phyloP scores from a whole-genome alignment of 1,284 basidiomycete species.

The Fistulinella cinereoalba region DNA sequence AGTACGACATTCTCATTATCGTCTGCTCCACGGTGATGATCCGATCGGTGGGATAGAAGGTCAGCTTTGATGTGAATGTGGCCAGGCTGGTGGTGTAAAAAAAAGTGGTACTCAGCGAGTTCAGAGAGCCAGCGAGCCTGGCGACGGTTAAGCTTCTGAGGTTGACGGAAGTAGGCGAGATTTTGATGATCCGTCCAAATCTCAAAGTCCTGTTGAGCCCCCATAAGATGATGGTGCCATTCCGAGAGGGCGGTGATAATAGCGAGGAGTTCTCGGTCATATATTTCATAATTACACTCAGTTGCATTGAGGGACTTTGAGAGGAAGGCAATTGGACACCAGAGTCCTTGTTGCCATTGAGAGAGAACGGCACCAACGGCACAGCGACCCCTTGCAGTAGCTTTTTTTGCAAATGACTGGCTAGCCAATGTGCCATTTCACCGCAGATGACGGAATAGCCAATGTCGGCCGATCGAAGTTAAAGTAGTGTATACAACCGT shows the following conservation, averaged over 20 bases:
- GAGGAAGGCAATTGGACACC: background rate
- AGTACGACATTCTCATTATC: background rate
- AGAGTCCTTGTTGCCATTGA: background rate
- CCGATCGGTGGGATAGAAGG: background rate
- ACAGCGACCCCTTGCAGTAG: too few relatives aligned
- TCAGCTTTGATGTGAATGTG: background rate
- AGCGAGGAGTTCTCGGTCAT: background rate
- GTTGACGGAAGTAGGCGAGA: conserved; percentile 12
- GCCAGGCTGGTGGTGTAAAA: conserved; percentile 14
- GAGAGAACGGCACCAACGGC: background rate
- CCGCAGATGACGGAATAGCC: too few relatives aligned
- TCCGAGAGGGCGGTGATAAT: conserved; percentile 15
- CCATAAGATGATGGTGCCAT: conserved; percentile 30
- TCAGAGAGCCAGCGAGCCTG: conserved; percentile 38
- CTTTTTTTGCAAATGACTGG: too few relatives aligned
- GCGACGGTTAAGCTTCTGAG: conserved; percentile 31
- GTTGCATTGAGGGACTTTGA: background rate
- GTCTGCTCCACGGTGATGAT: background rate
- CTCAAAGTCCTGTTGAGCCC: conserved; percentile 17
- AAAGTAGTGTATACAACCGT: too few relatives aligned
- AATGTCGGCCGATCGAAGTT: too few relatives aligned
- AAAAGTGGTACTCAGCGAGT: conserved; percentile 32
- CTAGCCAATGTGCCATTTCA: too few relatives aligned
- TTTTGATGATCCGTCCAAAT: conserved; percentile 9
- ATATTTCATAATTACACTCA: background rate